Evolutionary conservation across 2,329 filamentous ascomycete species (phyloP).

Genomic region (Blastomyces emzantsi): DNA sequence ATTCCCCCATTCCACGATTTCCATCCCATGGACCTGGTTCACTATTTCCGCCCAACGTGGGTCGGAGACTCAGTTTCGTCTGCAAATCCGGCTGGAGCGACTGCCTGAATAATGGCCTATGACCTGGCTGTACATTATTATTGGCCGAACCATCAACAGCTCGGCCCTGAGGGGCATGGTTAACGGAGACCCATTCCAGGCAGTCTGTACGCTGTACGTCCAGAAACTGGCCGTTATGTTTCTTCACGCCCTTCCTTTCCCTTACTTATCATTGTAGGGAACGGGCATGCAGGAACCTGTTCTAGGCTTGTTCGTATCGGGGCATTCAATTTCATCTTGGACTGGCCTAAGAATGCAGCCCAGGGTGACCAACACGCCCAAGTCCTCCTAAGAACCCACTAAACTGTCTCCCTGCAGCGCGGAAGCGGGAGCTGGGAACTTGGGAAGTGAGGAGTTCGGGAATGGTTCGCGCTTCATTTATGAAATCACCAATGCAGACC

Average conservation of each 20-base stretch:
- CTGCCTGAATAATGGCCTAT: background rate
- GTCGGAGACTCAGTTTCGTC: background rate
- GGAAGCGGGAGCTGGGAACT: background rate
- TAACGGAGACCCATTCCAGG: background rate
- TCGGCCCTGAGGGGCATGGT: background rate
- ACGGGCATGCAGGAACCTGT: conserved; percentile 9
- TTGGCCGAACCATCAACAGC: background rate
- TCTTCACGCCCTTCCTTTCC: background rate
- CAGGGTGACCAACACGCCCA: background rate
- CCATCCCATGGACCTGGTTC: conserved; percentile 5
- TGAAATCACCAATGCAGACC: background rate
- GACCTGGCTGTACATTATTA: background rate
- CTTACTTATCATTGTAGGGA: background rate
- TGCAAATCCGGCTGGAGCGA: background rate
- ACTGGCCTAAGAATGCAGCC: conserved; percentile 1
- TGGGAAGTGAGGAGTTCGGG: background rate
- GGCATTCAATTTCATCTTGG: background rate
- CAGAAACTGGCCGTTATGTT: background rate
- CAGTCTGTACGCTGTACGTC: background rate
- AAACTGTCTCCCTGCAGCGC: conserved; percentile 5
- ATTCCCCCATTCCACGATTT: background rate
- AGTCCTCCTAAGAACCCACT: background rate
- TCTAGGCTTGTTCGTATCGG: conserved; percentile 1
- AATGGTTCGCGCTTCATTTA: background rate
- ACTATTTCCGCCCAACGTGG: background rate